A percentile compares a stretch with the other conserved stretches of the same genome.
phyloP scores from a whole-genome alignment of 2,329 filamentous ascomycete species.

The Exophiala sp. region DNA sequence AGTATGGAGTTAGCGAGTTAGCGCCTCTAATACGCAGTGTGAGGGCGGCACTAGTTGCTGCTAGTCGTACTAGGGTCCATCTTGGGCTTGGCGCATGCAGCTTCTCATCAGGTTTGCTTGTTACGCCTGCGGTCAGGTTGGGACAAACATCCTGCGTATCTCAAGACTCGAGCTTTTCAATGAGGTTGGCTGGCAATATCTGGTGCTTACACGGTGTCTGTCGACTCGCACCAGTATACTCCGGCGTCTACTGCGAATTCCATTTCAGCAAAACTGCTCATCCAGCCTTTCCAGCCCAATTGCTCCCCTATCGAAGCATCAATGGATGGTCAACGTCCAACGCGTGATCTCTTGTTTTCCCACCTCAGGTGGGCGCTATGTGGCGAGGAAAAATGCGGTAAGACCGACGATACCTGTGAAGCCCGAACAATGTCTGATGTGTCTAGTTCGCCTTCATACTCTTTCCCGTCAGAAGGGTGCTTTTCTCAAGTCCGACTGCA shows the following conservation, averaged over 20 bases:
- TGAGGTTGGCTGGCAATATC: background rate
- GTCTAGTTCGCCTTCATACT: background rate
- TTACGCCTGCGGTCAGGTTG: no score
- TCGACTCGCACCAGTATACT: background rate
- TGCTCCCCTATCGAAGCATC: conserved; percentile 16
- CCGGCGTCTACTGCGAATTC: background rate
- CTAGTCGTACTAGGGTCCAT: background rate
- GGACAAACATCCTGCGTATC: background rate
- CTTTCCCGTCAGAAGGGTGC: no score
- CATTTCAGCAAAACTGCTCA: background rate
- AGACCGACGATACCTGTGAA: background rate
- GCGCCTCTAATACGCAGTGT: no score
- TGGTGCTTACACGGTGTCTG: background rate
- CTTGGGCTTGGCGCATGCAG: background rate
- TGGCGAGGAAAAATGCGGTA: background rate
- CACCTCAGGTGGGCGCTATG: background rate
- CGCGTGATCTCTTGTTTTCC: conserved; percentile 2
- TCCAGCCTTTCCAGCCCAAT: background rate
- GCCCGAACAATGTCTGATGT: background rate
- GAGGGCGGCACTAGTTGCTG: no score
- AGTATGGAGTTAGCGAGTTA: no score
- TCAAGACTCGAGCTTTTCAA: background rate
- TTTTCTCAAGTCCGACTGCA: background rate
- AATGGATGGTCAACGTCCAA: conserved; percentile 21
- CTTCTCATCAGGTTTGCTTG: background rate